These are phyloP conservation scores for Astrothelium macrocarpum DNA, from an alignment of 495 filamentous ascomycete genomes.

Conservation along the genomic window DNA sequence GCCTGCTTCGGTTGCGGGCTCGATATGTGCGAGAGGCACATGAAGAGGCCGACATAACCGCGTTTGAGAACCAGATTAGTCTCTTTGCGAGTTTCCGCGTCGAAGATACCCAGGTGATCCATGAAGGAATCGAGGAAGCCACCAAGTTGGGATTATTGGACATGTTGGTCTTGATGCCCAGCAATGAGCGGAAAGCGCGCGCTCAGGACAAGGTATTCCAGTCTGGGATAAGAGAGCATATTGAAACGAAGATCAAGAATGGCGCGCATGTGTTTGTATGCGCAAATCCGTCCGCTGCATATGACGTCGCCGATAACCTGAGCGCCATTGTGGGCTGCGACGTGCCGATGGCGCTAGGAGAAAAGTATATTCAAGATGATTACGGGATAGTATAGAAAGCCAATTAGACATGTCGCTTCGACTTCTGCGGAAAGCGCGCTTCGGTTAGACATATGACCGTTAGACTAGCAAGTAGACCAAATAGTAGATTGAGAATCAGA, in stretches of 20 bases:
- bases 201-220: constrained; percentile 13
- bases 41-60: neutral
- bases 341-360: constrained; percentile 11
- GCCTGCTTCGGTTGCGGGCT: constrained; percentile 11
- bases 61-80: constrained; percentile 4
- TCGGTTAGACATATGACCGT: neutral
- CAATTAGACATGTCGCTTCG: neutral
- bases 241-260: constrained; percentile 6
- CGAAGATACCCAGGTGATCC: constrained; percentile 7
- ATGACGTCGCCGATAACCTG: constrained; percentile 2
- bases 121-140: constrained; percentile 7
- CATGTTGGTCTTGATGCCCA: constrained; percentile 10
- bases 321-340: constrained; percentile 16
- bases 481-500: neutral
- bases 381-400: neutral
- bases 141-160: neutral
- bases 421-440: neutral
- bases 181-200: constrained; percentile 15
- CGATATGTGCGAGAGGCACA: constrained; percentile 10
- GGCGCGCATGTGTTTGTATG: constrained; percentile 17
- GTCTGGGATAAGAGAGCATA: constrained; percentile 8
- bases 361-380: constrained; percentile 20
- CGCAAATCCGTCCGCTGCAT: constrained; percentile 9
- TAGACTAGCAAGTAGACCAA: no score
- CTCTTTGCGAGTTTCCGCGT: constrained; percentile 11